Conservation (phyloP, 345 rosid species). For the Acer saccharum region DNA sequence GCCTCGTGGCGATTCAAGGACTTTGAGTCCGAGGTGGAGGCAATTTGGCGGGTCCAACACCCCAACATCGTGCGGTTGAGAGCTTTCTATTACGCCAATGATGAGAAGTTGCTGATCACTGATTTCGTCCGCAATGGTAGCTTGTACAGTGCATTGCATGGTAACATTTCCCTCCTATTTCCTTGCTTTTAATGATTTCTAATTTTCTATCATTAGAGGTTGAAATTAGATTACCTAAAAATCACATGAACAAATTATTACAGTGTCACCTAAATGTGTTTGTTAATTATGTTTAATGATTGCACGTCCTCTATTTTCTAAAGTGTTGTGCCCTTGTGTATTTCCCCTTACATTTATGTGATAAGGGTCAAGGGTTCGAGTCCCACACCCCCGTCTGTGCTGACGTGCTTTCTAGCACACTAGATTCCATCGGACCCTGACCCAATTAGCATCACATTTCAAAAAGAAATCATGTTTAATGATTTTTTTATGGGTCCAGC, state of each 20-base stretch:
- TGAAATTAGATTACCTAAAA: neutral
- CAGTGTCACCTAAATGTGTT: neutral
- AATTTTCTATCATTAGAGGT: neutral
- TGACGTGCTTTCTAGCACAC: too few species aligned
- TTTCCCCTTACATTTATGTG: too few species aligned
- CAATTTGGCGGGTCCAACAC: slow-evolving; percentile 69
- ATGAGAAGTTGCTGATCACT: slow-evolving; percentile 82
- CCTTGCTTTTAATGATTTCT: neutral
- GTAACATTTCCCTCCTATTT: slow-evolving; percentile 36
- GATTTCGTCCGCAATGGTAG: slow-evolving; percentile 84
- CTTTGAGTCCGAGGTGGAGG: slow-evolving; percentile 83
- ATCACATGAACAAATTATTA: neutral
- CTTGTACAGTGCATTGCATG: slow-evolving; percentile 77
- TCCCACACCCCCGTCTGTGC: too few species aligned
- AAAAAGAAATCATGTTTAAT: too few species aligned
- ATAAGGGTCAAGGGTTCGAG: too few species aligned
- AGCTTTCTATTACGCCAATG: slow-evolving; percentile 83
- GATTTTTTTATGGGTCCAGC: neutral
- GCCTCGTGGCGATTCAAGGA: slow-evolving; percentile 71
- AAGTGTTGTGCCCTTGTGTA: too few species aligned
- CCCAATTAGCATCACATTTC: too few species aligned
- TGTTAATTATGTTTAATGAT: slow-evolving; percentile 1
- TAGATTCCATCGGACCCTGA: too few species aligned
- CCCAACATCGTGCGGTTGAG: slow-evolving; percentile 76
- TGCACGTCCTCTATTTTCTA: too few species aligned